Evolutionary conservation across 306 rosid species (phyloP), one percentile per base, ranked within the genome.

Genomic region (Boehmeria nivea): DNA sequence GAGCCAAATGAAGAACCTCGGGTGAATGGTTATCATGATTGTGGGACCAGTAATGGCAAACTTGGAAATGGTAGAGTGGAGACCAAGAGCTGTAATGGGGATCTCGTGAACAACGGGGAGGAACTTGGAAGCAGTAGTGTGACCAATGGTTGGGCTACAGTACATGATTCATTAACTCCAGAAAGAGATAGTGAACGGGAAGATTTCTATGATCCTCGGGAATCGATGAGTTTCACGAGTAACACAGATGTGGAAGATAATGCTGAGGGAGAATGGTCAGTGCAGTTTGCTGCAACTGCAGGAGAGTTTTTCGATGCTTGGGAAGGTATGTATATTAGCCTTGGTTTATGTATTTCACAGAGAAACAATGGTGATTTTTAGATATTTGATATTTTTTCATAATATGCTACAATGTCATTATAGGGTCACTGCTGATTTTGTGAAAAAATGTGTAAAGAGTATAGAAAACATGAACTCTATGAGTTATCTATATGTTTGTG

Each of bases 231-330:
- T 63, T 51, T 65, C 24, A 15, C 83, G 8, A 85, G 99, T 59
- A 76, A 48, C 72, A 85, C 86, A 12, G 99, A 93, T 54, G 94
- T 62, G 43, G 99, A 93, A 49, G 99, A 83, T 20, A 80, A 71
- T 75, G 57, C 72, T 43, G 80, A 65, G 57, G 47, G 64, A 37
- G 97, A 75, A 48, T 68, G 65, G 33, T 78, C 85, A 39, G 10
- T 43, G 49, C 80, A 59, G 57, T 21, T 58, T 54, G 40, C 72
- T 63, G 57, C 79, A 43, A 67, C 85, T 33, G 42, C 53, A 21
- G 88, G 76, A 44, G 95, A 87, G 51, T 93, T 81, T 74, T 85
- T 61, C 79, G 96, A 93, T 61, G 99, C 99, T 61, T 76, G 86
- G 76, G 99, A 87, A 73, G 99, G 99, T 93, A 88, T 11, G 23